Evolutionary conservation across 1,139 yeast species (phyloP).

Genomic region (Nakaseomyces glabratus): DNA sequence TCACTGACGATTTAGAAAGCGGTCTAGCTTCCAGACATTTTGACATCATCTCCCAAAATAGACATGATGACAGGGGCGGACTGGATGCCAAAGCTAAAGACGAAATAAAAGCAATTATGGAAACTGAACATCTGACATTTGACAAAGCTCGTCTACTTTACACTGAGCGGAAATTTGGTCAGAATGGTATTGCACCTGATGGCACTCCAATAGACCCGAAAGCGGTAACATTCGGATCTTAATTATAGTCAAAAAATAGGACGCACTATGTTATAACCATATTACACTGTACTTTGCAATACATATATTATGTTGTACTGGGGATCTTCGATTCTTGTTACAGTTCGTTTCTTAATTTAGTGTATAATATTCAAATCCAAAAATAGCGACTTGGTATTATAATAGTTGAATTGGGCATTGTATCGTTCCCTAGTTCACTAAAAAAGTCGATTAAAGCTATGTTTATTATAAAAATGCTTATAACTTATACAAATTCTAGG

Average conservation of each 20-base stretch:
- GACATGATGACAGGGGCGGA: constrained; percentile 51
- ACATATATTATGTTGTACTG: too few species aligned
- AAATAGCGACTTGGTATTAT: too few species aligned
- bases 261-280: too few species aligned
- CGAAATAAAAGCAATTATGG: constrained; percentile 49
- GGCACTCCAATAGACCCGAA: constrained; percentile 44
- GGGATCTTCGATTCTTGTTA: too few species aligned
- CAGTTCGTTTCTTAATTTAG: too few species aligned
- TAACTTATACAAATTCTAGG: too few species aligned
- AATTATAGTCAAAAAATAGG: background rate
- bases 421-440: too few species aligned
- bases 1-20: constrained; percentile 51
- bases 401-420: too few species aligned
- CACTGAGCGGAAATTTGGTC: constrained; percentile 39
- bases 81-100: constrained; percentile 47
- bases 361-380: too few species aligned
- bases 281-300: too few species aligned
- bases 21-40: constrained; percentile 59
- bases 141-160: constrained; percentile 62
- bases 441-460: too few species aligned
- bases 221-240: constrained; percentile 33
- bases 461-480: too few species aligned
- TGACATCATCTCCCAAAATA: constrained; percentile 42
- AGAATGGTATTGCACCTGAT: constrained; percentile 48
- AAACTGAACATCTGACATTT: constrained; percentile 41